Conservation (phyloP, 345 rosid genomes). For the Physaria fendleri region DNA sequence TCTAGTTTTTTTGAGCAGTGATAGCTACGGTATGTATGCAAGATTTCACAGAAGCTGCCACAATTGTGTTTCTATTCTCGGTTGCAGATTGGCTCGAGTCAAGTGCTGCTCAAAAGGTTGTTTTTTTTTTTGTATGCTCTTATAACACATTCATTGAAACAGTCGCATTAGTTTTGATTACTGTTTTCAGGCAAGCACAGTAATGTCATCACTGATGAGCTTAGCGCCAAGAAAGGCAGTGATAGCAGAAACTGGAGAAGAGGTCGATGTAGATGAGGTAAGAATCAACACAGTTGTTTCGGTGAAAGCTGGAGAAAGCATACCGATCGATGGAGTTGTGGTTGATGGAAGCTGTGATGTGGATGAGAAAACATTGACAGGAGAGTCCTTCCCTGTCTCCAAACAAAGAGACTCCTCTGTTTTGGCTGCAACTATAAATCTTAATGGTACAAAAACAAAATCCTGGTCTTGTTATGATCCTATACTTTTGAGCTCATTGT, state of each 20-base stretch:
- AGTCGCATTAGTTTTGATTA: too few species aligned
- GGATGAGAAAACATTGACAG: constrained; percentile 85
- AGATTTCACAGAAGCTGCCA: constrained; percentile 77
- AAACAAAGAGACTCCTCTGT: constrained; percentile 58
- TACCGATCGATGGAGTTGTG: constrained; percentile 84
- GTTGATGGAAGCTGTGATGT: constrained; percentile 78
- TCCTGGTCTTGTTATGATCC: neutral
- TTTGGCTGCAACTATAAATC: constrained; percentile 84
- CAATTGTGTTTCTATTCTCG: constrained; percentile 75
- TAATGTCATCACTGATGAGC: constrained; percentile 72
- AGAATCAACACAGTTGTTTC: constrained; percentile 51
- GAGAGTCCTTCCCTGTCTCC: constrained; percentile 77
- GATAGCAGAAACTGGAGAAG: constrained; percentile 68
- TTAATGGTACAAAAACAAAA: constrained; percentile 42
- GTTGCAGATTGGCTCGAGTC: constrained; percentile 84
- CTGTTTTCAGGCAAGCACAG: constrained; percentile 58
- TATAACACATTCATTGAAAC: neutral
- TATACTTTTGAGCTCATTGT: neutral
- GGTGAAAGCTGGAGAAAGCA: constrained; percentile 73
- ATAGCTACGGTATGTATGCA: constrained; percentile 57
- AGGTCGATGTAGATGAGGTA: constrained; percentile 57
- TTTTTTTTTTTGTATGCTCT: neutral
- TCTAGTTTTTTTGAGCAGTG: constrained; percentile 38
- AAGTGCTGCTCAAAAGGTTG: constrained; percentile 80
- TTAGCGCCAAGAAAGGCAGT: constrained; percentile 68